phyloP scores from a whole-genome alignment of 2,329 filamentous ascomycete genomes.

The Paecilomyces sp. region DNA sequence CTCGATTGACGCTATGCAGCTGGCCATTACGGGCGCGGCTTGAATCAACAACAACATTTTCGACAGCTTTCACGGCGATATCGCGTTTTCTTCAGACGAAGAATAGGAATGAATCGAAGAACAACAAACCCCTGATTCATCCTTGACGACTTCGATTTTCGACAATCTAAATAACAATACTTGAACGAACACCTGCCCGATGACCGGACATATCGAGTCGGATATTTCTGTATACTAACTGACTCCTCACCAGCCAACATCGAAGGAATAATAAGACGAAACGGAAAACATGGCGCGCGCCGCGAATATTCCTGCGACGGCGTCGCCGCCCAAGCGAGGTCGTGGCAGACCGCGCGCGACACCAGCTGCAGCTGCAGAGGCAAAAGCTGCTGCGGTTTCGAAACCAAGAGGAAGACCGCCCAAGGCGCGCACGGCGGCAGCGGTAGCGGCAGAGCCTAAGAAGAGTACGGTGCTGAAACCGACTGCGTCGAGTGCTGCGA shows the following conservation, averaged over 20 bases:
- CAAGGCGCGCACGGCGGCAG: conserved; percentile 3
- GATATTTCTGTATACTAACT: background rate
- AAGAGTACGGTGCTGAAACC: conserved; percentile 5
- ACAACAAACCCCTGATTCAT: background rate
- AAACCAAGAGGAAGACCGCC: conserved; percentile 1
- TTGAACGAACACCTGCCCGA: background rate
- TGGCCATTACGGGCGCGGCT: background rate
- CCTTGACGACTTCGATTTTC: too few species aligned
- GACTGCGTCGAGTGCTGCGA: conserved; percentile 1
- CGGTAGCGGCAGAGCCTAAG: conserved; percentile 7
- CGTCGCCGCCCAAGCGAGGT: conserved; percentile 13
- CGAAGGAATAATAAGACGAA: background rate
- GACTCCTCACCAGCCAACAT: too few species aligned
- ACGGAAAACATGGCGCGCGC: conserved; percentile 16
- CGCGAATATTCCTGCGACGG: conserved; percentile 13
- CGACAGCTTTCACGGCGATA: too few species aligned
- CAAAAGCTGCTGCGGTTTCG: conserved; percentile 5
- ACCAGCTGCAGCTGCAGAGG: background rate
- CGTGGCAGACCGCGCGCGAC: conserved; percentile 11
- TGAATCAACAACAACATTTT: background rate
- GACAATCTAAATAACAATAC: too few species aligned
- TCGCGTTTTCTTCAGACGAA: too few species aligned
- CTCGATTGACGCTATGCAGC: background rate
- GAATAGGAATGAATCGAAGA: background rate
- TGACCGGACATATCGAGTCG: background rate